Evolutionary conservation across 2,329 filamentous ascomycete genomes (phyloP), one percentile per base, ranked within the genome.

Genomic region (Clarireedia paspali): DNA sequence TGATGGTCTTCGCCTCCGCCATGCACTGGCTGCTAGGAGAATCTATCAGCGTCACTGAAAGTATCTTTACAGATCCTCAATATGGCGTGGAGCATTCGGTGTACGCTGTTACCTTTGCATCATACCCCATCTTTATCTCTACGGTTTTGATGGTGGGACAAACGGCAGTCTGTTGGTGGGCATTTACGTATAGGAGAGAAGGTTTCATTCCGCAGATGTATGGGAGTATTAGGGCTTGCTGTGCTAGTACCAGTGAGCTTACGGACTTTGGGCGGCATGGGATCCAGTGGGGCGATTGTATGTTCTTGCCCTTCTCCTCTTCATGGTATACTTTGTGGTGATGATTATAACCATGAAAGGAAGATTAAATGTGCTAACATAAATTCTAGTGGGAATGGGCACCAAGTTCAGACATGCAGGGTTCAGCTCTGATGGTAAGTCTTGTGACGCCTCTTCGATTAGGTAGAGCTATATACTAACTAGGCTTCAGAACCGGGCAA

Each of bases 21-120:
- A 64, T 64, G 61, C 59, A 64, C 38, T 63, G 61, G 61, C 50
- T 64, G 2, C 55, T 64, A 1, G 62, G 62, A 2, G 47, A 62
- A 46, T 62, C 62, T 2, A 60, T 63, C 4, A 39, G 53, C 1
- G 59, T 60, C 0, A 46, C 55, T 10, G 62, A 62, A 55, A 56
- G 59, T 14, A 63, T 63, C 14, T 63, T 53, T 38, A 59, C 55
- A 10, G 62, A 62, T 53, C 54, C 52, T 0, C 12, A 26, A 15
- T 49, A 59, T 44, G 48, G 53, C 0, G 26, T 61, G 15, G 59
- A 63, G 34, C 60, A 60, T 27, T 59, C 56, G 14, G 45, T 56
- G 1, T 61, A 63, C 27, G 59, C 53, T 15, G 59, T 63, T 9
- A 62, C 57, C 0, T 63, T 57, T 46, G 60, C 62, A 1, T 36